Evolutionary conservation across 2,329 filamentous ascomycete species (phyloP), one percentile per base, ranked within the genome.

Genomic region (Beauveria scarabaeidicola): DNA sequence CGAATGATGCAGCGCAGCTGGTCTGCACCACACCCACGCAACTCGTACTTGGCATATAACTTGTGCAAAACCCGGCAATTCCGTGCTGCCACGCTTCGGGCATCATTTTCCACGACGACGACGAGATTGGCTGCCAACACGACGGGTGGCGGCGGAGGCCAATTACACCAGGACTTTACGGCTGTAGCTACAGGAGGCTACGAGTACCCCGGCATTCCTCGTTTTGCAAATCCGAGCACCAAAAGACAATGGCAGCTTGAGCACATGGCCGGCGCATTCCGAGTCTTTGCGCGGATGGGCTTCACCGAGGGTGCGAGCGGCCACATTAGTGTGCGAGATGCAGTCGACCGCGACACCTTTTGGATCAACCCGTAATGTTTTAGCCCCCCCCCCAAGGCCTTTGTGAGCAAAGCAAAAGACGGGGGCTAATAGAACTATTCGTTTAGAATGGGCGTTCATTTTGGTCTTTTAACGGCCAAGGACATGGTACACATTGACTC

Each of bases 401-500:
- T n/a, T n/a, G n/a, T n/a, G n/a, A n/a, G n/a, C n/a, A n/a, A n/a
- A n/a, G n/a, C n/a, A n/a, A n/a, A n/a, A n/a, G n/a, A n/a, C n/a
- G n/a, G n/a, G n/a, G n/a, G n/a, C 27, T 29, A 29, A 29, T 2
- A 27, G 27, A 41, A 11, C 1, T 8, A 2, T 9, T 11, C 10
- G 19, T 2, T 32, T 17, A 57, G 53, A 21, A 57, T 90, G 3
- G 84, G 82, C 6, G 78, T 77, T 54, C 87, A 89, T 70, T 90
- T 89, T 67, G 85, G 80, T 25, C 74, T 86, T 64, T 76, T 90
- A 62, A 84, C 81, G 61, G 85, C 85, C 0, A 80, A 78, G 6
- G 87, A 90, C 69, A 85, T 90, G 81, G 79, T 90, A 53, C 79
- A 85, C 47, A 75, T 88, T 5, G 80, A 88, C 63, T 75, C 78